Percentiles rank a stretch among this genome's conserved stretches.
These are phyloP conservation scores for Fusarium agapanthi DNA, from an alignment of 2,329 filamentous ascomycete genomes.

Conservation along the genomic window DNA sequence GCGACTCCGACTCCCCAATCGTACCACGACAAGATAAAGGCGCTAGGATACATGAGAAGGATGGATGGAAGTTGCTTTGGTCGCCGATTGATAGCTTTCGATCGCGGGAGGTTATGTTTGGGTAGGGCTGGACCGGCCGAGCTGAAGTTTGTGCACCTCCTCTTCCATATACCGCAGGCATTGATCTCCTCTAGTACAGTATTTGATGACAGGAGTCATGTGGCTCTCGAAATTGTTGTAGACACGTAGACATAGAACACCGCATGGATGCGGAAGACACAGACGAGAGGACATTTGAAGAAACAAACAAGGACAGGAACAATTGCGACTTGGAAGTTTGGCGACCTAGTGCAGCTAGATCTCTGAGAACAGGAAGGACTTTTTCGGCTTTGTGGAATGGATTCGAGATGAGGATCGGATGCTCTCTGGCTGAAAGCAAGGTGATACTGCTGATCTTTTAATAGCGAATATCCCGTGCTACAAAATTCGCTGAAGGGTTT, in stretches of 20 bases:
- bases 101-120: background rate
- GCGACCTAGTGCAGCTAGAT: too few relatives aligned
- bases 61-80: background rate
- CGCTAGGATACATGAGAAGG: too few relatives aligned
- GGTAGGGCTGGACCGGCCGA: too few relatives aligned
- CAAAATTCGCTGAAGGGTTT: background rate
- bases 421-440: background rate
- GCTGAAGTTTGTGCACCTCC: background rate
- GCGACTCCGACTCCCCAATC: background rate
- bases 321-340: background rate
- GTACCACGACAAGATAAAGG: background rate
- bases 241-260: background rate
- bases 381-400: background rate
- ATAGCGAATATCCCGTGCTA: background rate
- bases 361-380: background rate
- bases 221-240: background rate
- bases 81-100: background rate
- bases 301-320: background rate
- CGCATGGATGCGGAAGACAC: background rate
- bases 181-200: background rate
- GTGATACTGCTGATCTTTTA: background rate
- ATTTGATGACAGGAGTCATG: background rate
- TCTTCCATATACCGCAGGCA: background rate
- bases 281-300: background rate
- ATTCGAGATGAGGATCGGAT: background rate